A percentile compares a stretch with the other conserved stretches of the same genome.
Evolutionary conservation across 2,329 filamentous ascomycete genomes (phyloP).

Genomic region (Fusarium pininemorale): DNA sequence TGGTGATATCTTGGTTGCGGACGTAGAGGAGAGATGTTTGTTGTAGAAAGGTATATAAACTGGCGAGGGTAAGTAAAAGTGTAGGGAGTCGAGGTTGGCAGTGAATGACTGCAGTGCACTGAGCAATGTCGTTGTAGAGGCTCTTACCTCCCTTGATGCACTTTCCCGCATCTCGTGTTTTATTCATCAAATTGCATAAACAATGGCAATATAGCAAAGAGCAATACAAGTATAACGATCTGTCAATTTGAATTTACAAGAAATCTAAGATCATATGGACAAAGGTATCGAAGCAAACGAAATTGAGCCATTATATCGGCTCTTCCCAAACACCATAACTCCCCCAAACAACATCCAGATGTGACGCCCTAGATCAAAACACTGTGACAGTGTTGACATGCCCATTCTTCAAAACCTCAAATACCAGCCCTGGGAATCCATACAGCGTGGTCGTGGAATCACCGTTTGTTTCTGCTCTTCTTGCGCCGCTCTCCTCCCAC

Average conservation of each 20-base stretch:
- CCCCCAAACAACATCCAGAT: not conserved
- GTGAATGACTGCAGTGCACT: not conserved
- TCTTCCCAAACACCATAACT: constrained; percentile 28
- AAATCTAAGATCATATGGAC: constrained; percentile 1
- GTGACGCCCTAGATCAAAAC: constrained; percentile 62
- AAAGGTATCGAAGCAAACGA: constrained; percentile 12
- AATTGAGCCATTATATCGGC: not conserved
- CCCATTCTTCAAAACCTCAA: constrained; percentile 94
- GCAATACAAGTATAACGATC: not conserved
- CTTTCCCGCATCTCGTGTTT: not conserved
- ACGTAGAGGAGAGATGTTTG: not conserved
- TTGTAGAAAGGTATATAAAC: no score
- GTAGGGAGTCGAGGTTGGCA: not conserved
- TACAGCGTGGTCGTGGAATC: constrained; percentile 83
- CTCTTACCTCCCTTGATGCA: not conserved
- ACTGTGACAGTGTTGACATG: constrained; percentile 89
- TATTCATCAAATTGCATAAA: not conserved
- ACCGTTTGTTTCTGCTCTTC: constrained; percentile 62
- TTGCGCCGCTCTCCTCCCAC: constrained; percentile 79
- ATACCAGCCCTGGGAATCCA: constrained; percentile 92
- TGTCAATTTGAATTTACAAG: not conserved
- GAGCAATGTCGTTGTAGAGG: not conserved
- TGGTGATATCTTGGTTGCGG: not conserved
- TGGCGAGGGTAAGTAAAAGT: not conserved
- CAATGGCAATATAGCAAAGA: not conserved